A percentile compares a stretch with the other conserved stretches of the same genome.
Conservation (phyloP, 2,329 filamentous ascomycete genomes). For the Scopulariopsis brevicaulis region DNA sequence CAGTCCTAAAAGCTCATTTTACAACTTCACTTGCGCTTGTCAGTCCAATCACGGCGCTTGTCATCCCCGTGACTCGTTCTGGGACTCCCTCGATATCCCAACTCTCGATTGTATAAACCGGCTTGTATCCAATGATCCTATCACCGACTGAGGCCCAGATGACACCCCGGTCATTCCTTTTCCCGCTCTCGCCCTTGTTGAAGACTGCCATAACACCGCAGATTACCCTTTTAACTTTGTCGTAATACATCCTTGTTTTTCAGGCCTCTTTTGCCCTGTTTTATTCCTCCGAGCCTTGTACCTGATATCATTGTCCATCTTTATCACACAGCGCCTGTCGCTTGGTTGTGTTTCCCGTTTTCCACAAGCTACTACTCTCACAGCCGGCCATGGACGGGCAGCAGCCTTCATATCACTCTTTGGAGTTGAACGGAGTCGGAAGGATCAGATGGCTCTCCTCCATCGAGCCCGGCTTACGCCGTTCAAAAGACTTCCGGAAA, state of each 20-base stretch:
- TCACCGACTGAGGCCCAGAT: too few species aligned
- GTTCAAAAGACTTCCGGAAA: constrained; percentile 82
- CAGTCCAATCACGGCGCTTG: neutral
- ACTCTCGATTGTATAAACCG: too few species aligned
- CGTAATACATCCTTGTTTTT: neutral
- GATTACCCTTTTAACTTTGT: neutral
- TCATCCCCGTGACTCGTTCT: neutral
- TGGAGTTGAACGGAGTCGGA: neutral
- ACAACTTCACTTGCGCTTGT: neutral
- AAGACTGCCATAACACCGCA: too few species aligned
- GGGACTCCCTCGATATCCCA: neutral
- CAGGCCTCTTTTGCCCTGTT: neutral
- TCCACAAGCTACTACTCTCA: neutral
- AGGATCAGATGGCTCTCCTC: constrained; percentile 50
- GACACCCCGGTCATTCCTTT: too few species aligned
- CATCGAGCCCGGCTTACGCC: constrained; percentile 82
- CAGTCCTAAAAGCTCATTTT: neutral
- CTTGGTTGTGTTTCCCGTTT: neutral
- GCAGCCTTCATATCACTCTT: neutral
- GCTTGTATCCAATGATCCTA: too few species aligned
- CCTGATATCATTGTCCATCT: neutral
- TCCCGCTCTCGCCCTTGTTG: too few species aligned
- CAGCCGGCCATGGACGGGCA: neutral
- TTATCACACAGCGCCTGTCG: neutral
- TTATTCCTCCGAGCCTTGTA: neutral